Evolutionary conservation across 116 monocot species (phyloP).

Genomic region (Dioscorea cayenensis): DNA sequence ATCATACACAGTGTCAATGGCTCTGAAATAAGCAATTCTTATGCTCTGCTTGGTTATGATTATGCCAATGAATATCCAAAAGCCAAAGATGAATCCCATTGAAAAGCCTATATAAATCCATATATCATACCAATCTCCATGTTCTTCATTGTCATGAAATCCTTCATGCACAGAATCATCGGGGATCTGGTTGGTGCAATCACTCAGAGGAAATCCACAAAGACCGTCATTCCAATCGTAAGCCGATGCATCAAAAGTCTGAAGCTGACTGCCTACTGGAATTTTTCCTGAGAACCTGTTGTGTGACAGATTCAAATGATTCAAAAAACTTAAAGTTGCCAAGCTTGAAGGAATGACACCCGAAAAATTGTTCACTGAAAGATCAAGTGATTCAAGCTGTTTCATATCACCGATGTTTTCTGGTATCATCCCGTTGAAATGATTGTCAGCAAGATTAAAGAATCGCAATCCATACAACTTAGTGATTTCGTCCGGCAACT

Average conservation of each 20-base stretch:
- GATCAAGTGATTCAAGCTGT: conserved; percentile 11
- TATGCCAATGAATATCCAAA: too few species aligned
- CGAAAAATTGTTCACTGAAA: conserved; percentile 10
- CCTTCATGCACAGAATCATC: too few species aligned
- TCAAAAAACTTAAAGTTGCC: not conserved
- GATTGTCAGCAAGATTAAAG: conserved; percentile 15
- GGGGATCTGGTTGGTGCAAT: too few species aligned
- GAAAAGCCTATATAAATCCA: too few species aligned
- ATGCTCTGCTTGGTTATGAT: too few species aligned
- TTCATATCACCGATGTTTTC: conserved; percentile 4
- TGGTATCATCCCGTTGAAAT: conserved; percentile 18
- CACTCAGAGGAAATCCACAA: too few species aligned
- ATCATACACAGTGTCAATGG: too few species aligned
- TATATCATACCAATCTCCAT: too few species aligned
- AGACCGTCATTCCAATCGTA: too few species aligned
- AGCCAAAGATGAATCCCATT: too few species aligned
- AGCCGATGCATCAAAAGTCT: not conserved
- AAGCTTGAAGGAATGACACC: conserved; percentile 12
- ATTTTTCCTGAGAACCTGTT: not conserved
- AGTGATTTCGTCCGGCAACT: conserved; percentile 9
- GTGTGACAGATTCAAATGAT: not conserved
- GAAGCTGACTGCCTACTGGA: not conserved
- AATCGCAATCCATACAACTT: conserved; percentile 1
- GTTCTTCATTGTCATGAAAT: too few species aligned
- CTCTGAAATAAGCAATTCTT: too few species aligned